phyloP scores from a whole-genome alignment of 2,329 filamentous ascomycete genomes.

The Scytalidium lignicola region DNA sequence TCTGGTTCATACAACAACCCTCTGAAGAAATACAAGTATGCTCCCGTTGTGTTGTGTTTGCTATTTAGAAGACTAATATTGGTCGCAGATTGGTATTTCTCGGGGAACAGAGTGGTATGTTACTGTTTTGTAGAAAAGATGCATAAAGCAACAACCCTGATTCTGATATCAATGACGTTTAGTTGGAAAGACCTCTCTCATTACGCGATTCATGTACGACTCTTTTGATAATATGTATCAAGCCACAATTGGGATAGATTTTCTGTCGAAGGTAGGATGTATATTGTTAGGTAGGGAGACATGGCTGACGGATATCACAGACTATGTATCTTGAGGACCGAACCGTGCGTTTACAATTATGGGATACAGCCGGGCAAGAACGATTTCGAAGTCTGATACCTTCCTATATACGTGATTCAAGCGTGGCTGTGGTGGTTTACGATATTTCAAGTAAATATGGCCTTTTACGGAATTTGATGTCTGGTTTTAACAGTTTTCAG shows the following conservation, averaged over 20 bases:
- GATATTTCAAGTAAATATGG: slow-evolving; percentile 75
- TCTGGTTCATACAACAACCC: slow-evolving; percentile 95
- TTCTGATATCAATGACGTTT: slow-evolving; percentile 19
- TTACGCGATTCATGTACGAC: slow-evolving; percentile 99
- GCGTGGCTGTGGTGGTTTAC: slow-evolving; percentile 96
- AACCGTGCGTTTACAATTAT: slow-evolving; percentile 93
- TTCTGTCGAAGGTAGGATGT: slow-evolving; percentile 79
- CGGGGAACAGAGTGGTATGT: slow-evolving; percentile 95
- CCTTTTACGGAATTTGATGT: background rate
- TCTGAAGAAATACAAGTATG: slow-evolving; percentile 99
- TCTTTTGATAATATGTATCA: slow-evolving; percentile 99
- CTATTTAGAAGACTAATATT: slow-evolving; percentile 7
- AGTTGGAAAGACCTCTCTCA: slow-evolving; percentile 98
- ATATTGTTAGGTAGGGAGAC: background rate
- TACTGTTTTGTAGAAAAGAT: slow-evolving; percentile 13
- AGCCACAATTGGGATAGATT: slow-evolving; percentile 98
- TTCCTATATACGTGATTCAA: slow-evolving; percentile 97
- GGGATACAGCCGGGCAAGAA: slow-evolving; percentile 98
- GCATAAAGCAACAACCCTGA: background rate
- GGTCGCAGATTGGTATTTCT: slow-evolving; percentile 80
- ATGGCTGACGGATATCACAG: slow-evolving; percentile 38
- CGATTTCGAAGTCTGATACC: slow-evolving; percentile 95
- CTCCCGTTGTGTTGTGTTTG: background rate
- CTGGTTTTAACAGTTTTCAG: slow-evolving; percentile 35
- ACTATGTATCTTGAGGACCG: slow-evolving; percentile 99